Base-by-base conservation (phyloP, 2,329 filamentous ascomycete genomes). In the Hypoxylon sp. region DNA sequence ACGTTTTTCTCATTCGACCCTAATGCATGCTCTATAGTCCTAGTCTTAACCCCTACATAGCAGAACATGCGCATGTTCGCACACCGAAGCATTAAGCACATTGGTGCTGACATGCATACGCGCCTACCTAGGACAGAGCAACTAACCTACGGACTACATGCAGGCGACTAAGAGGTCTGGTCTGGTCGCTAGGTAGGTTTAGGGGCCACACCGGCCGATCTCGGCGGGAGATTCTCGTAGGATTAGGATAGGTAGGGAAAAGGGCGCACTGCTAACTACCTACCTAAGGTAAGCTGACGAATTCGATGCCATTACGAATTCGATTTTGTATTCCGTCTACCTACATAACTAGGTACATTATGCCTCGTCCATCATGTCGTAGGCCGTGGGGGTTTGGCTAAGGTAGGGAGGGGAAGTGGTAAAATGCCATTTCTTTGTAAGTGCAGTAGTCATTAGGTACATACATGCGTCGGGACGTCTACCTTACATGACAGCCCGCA, bases 211-310 rank as follows among this genome's bases (percentile, higher is more conserved):
- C 24, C 32, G 49, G 49, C 49, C 49, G 49, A 52, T 52, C 9
- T 52, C 49, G 46, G 46, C 46, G 26, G 49, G 11, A n/a, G 32
- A n/a, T 26, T 52, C 32, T 50, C 26, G 46, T 22, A 20, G 18
- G n/a, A n/a, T n/a, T n/a, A n/a, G n/a, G n/a, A n/a, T n/a, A n/a
- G n/a, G n/a, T n/a, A n/a, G n/a, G n/a, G 18, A 36, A 50, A 50
- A 50, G 9, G 28, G 16, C 46, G 46, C 46, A 50, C 3, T 20
- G 36, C n/a, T 46, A 6, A n/a, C 42, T 28, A 32, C 28, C 3
- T 32, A 9, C 11, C n/a, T n/a, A n/a, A n/a, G n/a, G n/a, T n/a
- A n/a, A n/a, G n/a, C n/a, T n/a, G n/a, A n/a, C n/a, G n/a, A n/a
- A n/a, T n/a, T n/a, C n/a, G n/a, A n/a, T 46, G 42, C n/a, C 26